Evolutionary conservation across 2,329 filamentous ascomycete genomes (phyloP).

Genomic region (Claviceps pusilla): DNA sequence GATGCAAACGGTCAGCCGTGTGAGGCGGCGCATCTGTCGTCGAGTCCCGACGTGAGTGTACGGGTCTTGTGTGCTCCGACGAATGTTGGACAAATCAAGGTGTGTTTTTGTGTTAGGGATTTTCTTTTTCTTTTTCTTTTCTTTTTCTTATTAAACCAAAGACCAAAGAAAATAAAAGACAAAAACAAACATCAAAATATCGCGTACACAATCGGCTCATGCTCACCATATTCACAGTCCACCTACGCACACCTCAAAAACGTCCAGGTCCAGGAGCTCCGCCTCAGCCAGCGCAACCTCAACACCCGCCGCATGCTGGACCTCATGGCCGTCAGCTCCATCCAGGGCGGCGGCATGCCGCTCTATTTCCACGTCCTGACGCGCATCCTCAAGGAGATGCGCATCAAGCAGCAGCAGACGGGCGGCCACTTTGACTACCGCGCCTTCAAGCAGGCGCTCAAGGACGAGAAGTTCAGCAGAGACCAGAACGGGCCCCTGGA

Average conservation of each 20-base stretch:
- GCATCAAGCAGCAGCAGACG: slow-evolving; percentile 26
- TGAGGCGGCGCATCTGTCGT: slow-evolving; percentile 43
- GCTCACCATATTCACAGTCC: too few relatives aligned
- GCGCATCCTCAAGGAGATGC: slow-evolving; percentile 42
- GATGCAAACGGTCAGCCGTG: slow-evolving; percentile 35
- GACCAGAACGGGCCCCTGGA: slow-evolving; percentile 39
- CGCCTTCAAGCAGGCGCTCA: slow-evolving; percentile 24
- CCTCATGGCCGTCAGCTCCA: slow-evolving; percentile 38
- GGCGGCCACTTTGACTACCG: slow-evolving; percentile 32
- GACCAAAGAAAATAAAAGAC: background rate
- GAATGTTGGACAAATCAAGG: slow-evolving; percentile 28
- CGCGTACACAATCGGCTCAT: too few relatives aligned
- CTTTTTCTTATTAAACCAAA: too few relatives aligned
- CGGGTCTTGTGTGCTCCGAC: slow-evolving; percentile 40
- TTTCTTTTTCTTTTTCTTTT: too few relatives aligned
- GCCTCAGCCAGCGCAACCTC: slow-evolving; percentile 35
- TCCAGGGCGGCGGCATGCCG: slow-evolving; percentile 25
- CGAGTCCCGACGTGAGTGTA: slow-evolving; percentile 27
- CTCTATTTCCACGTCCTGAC: slow-evolving; percentile 44
- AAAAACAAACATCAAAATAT: too few relatives aligned
- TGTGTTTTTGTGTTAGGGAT: background rate
- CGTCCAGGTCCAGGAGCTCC: slow-evolving; percentile 33
- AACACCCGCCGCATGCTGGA: slow-evolving; percentile 44
- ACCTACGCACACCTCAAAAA: slow-evolving; percentile 17
- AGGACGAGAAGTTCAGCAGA: slow-evolving; percentile 23